A percentile compares a stretch with the other conserved stretches of the same genome.
phyloP scores from a whole-genome alignment of 176 grass and related monocot genomes.

The Musa itinerans region DNA sequence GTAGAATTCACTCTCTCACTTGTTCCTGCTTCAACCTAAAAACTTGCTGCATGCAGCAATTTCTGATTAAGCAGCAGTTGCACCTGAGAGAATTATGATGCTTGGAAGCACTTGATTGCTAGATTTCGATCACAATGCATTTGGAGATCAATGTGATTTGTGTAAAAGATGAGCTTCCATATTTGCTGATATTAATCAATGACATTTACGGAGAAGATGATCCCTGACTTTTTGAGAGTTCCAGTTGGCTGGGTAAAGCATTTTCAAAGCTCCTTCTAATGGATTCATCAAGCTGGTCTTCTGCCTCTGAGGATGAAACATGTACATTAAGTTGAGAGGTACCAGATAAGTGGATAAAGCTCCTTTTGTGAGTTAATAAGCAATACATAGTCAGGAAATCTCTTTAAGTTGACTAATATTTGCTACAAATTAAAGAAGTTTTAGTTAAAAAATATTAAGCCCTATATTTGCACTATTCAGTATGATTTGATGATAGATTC shows the following conservation, averaged over 20 bases:
- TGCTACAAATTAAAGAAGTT: no score
- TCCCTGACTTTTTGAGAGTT: background rate
- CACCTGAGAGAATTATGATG: no score
- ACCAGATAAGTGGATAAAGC: background rate
- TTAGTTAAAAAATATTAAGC: no score
- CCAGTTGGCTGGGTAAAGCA: background rate
- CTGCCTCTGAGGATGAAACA: conserved; percentile 2
- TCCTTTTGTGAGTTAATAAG: background rate
- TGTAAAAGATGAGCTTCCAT: background rate
- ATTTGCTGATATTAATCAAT: background rate
- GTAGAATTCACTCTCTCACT: no score
- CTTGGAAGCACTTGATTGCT: background rate
- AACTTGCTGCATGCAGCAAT: no score
- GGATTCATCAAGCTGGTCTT: background rate
- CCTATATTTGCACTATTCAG: no score
- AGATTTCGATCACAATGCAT: background rate
- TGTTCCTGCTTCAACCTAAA: no score
- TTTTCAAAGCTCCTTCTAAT: background rate
- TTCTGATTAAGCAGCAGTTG: no score
- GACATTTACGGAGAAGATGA: background rate
- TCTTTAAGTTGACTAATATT: no score
- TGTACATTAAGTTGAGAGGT: background rate
- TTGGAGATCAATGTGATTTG: background rate
- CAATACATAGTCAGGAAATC: background rate
- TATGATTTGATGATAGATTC: no score